Evolutionary conservation across 106 monocot genomes (phyloP).

Genomic region (Dendrobium nobile): DNA sequence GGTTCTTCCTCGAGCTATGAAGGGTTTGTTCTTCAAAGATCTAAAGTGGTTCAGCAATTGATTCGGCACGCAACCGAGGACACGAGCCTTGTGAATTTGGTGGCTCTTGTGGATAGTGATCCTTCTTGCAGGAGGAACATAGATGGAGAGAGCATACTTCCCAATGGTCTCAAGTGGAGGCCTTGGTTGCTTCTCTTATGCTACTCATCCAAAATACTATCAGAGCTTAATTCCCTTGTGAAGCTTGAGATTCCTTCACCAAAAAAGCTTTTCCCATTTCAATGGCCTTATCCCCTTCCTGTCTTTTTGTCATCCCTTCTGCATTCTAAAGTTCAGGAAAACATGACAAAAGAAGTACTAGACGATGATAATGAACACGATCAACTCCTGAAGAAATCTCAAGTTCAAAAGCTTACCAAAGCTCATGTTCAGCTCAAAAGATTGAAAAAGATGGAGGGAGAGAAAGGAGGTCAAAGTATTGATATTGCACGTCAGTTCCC

Average conservation of each 20-base stretch:
- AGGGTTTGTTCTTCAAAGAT: slow-evolving; percentile 41
- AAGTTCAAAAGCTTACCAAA: slow-evolving; percentile 16
- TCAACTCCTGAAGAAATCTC: slow-evolving; percentile 37
- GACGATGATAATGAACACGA: slow-evolving; percentile 75
- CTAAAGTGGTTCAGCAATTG: slow-evolving; percentile 55
- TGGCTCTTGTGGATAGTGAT: slow-evolving; percentile 77
- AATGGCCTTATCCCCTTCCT: slow-evolving; percentile 23
- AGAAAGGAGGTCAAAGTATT: slow-evolving; percentile 39
- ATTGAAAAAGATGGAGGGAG: slow-evolving; percentile 57
- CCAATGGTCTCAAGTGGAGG: slow-evolving; percentile 70
- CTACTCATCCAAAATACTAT: slow-evolving; percentile 78
- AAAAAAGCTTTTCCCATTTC: slow-evolving; percentile 62
- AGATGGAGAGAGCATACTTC: slow-evolving; percentile 55
- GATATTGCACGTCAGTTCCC: slow-evolving; percentile 48
- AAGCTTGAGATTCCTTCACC: slow-evolving; percentile 25
- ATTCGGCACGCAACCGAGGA: slow-evolving; percentile 55
- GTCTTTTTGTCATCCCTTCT: slow-evolving; percentile 52
- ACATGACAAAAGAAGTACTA: slow-evolving; percentile 41
- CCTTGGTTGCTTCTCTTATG: slow-evolving; percentile 65
- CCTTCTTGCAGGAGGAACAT: slow-evolving; percentile 51
- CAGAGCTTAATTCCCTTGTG: slow-evolving; percentile 58
- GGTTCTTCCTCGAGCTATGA: slow-evolving; percentile 55
- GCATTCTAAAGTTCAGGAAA: slow-evolving; percentile 52
- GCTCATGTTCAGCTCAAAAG: slow-evolving; percentile 18
- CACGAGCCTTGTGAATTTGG: slow-evolving; percentile 51